Evolutionary conservation across 129 eudicot species (phyloP), one percentile per base, ranked within the genome.

Genomic region (Flaveria linearis): DNA sequence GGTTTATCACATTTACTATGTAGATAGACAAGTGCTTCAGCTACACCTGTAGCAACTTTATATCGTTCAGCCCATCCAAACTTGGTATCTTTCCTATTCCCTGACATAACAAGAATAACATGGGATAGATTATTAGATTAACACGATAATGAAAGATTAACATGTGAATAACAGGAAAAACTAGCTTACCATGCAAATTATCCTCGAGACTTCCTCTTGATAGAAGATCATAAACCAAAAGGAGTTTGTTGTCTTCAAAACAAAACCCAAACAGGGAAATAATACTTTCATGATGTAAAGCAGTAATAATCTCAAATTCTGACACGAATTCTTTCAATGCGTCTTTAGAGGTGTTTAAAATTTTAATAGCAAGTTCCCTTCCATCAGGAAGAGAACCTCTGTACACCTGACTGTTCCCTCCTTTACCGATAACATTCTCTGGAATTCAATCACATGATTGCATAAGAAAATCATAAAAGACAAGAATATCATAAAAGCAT

Each of bases 201-300:
- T 95, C 97, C 73, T 95, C 99, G 17, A 95, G 96, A 80, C 99
- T 95, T 87, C 99, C 99, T 84, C 96, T 89, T 61, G 99, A 76
- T 42, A 95, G 73, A 72, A 89, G 87, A 86, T 95, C 97, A 83
- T 95, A 95, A 11, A 95, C 99, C 84, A 95, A 80, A 73, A 91
- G 85, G 73, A 89, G 96, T 71, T 91, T 84, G 67, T 74, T 78
- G 74, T 91, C 90, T 88, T 91, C 99, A 60, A 85, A 91, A 84
- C 99, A 95, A 55, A 95, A 95, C 16, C 99, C 97, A 28, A 89
- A 86, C 25, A 95, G 94, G 2, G 96, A 87, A 51, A 87, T 91
- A 36, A 91, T 80, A 82, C 91, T 91, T 81, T 91, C 83, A 86
- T 95, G 99, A 84, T 89, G 85, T 75, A 94, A 82, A 23, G 97